phyloP scores from a whole-genome alignment of 1,284 basidiomycete species.

The Phylloboletellus chloephorus region DNA sequence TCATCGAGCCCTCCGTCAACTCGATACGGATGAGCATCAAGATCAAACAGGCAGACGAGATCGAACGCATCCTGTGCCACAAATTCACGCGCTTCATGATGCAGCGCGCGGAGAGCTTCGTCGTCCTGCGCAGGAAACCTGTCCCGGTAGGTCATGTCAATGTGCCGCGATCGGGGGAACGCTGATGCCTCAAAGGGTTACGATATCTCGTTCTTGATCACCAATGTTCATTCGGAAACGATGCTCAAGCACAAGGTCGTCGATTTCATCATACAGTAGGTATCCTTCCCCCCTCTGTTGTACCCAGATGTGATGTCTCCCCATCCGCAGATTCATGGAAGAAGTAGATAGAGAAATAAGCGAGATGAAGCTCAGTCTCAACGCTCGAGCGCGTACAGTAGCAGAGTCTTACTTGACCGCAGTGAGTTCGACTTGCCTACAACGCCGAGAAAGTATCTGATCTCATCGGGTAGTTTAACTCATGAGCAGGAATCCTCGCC shows the following conservation, averaged over 20 bases:
- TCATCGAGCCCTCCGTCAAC: slow-evolving; percentile 97
- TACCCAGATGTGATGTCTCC: background rate
- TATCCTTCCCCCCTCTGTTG: slow-evolving; percentile 8
- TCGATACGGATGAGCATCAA: slow-evolving; percentile 94
- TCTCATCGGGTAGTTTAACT: slow-evolving; percentile 17
- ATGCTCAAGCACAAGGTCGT: slow-evolving; percentile 99
- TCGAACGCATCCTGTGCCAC: slow-evolving; percentile 94
- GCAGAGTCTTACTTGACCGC: slow-evolving; percentile 85
- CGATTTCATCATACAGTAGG: slow-evolving; percentile 96
- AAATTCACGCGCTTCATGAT: slow-evolving; percentile 99
- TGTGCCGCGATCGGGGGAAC: slow-evolving; percentile 3
- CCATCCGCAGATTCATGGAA: slow-evolving; percentile 81
- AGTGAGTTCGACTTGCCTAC: slow-evolving; percentile 39
- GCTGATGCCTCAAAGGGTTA: slow-evolving; percentile 63
- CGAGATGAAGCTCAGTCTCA: slow-evolving; percentile 87
- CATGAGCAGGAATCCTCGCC: slow-evolving; percentile 11
- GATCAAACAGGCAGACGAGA: slow-evolving; percentile 99
- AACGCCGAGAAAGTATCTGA: slow-evolving; percentile 5
- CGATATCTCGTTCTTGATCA: slow-evolving; percentile 98
- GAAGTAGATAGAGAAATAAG: slow-evolving; percentile 93
- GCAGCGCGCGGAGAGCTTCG: slow-evolving; percentile 96
- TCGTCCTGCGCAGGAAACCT: slow-evolving; percentile 92
- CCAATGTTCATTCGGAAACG: slow-evolving; percentile 92
- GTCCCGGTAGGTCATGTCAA: slow-evolving; percentile 59
- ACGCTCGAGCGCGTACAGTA: slow-evolving; percentile 94